Percentiles rank a stretch among this genome's conserved stretches.
These are phyloP conservation scores for Claviceps quebecensis DNA, from an alignment of 2,329 filamentous ascomycete genomes.

Conservation along the genomic window DNA sequence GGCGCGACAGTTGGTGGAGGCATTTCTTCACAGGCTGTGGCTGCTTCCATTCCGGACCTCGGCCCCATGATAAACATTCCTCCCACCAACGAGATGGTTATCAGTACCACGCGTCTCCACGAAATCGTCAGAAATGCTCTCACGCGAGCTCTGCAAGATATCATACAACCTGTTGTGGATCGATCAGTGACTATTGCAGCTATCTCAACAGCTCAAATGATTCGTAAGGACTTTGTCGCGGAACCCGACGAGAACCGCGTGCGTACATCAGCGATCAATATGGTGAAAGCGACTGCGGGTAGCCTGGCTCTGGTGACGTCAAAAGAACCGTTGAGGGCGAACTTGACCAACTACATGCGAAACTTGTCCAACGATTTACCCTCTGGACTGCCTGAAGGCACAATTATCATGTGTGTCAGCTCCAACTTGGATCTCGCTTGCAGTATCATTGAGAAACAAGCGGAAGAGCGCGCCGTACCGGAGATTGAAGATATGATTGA, in stretches of 20 bases:
- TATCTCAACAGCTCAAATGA: constrained; percentile 89
- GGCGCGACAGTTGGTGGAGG: constrained; percentile 54
- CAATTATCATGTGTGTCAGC: constrained; percentile 97
- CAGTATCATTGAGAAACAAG: constrained; percentile 86
- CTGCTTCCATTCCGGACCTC: constrained; percentile 72
- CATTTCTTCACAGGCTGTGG: constrained; percentile 64
- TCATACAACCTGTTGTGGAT: constrained; percentile 94
- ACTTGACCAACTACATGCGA: constrained; percentile 94
- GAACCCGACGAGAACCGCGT: constrained; percentile 82
- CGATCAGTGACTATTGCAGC: constrained; percentile 95
- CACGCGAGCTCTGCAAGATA: constrained; percentile 82
- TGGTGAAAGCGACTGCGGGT: constrained; percentile 89
- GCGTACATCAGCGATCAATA: constrained; percentile 73
- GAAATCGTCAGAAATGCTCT: constrained; percentile 77
- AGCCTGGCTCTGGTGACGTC: constrained; percentile 94
- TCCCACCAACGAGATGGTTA: constrained; percentile 64
- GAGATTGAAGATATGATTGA: constrained; percentile 94
- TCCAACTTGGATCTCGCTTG: constrained; percentile 92
- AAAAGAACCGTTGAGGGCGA: constrained; percentile 90
- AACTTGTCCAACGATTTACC: constrained; percentile 53
- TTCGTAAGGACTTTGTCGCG: constrained; percentile 90
- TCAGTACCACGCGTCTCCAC: constrained; percentile 52
- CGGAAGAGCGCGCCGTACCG: constrained; percentile 79
- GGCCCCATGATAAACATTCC: constrained; percentile 68
- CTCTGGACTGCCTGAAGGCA: constrained; percentile 78